phyloP scores from a whole-genome alignment of 306 rosid species.

The Spatholobus suberectus region DNA sequence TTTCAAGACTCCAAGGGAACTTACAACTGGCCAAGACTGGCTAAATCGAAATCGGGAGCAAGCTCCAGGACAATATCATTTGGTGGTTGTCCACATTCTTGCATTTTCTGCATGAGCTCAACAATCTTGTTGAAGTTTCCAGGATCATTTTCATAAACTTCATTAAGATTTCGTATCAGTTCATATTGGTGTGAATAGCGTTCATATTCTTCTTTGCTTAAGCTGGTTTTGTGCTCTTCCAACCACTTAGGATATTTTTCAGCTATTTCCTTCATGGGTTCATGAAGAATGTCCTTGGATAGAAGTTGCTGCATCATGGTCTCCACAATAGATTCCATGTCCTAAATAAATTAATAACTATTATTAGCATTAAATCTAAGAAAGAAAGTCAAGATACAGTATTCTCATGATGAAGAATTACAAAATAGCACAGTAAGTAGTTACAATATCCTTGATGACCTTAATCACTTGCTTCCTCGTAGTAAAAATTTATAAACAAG shows the following conservation, averaged over 20 bases:
- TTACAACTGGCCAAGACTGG: slow-evolving; percentile 87
- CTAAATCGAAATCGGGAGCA: slow-evolving; percentile 84
- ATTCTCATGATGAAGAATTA: not conserved
- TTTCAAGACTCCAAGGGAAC: slow-evolving; percentile 46
- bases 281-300: slow-evolving; percentile 95
- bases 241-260: slow-evolving; percentile 97
- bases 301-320: slow-evolving; percentile 96
- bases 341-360: slow-evolving; percentile 50
- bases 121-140: slow-evolving; percentile 77
- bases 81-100: slow-evolving; percentile 98
- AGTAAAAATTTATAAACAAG: not conserved
- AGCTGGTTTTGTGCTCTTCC: slow-evolving; percentile 77
- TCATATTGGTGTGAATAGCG: slow-evolving; percentile 69
- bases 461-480: not conserved
- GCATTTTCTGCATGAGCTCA: slow-evolving; percentile 99
- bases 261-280: slow-evolving; percentile 97
- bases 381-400: not conserved
- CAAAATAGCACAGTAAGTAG: not conserved
- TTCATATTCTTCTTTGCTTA: slow-evolving; percentile 79
- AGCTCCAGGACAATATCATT: slow-evolving; percentile 84
- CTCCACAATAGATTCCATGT: slow-evolving; percentile 91
- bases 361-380: slow-evolving; percentile 24
- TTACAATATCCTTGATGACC: slow-evolving; percentile 6
- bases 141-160: slow-evolving; percentile 79
- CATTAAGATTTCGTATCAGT: slow-evolving; percentile 75